Percentiles rank a stretch among this genome's conserved stretches.
These are phyloP conservation scores for Eucalyptus dawsonii DNA, from an alignment of 345 rosid genomes.

Conservation along the genomic window DNA sequence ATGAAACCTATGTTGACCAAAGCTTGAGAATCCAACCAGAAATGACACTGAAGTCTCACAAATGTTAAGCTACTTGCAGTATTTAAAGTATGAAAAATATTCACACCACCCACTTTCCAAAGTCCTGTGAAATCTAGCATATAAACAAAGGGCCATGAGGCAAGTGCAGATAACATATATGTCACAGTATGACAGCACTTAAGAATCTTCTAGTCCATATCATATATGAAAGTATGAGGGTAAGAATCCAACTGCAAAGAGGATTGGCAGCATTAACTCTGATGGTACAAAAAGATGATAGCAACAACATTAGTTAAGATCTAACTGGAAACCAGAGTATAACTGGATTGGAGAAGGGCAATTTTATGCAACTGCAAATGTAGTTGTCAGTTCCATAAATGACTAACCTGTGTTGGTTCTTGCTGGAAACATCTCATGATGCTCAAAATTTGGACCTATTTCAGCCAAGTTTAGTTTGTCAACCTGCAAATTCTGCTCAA, in stretches of 20 bases:
- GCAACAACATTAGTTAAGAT: background rate
- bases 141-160: background rate
- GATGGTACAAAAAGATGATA: background rate
- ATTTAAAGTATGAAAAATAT: background rate
- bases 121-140: background rate
- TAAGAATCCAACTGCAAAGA: background rate
- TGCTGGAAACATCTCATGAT: slow-evolving; percentile 82
- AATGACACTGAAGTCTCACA: background rate
- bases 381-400: background rate
- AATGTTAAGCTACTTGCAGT: background rate
- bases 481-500: slow-evolving; percentile 54
- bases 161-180: background rate
- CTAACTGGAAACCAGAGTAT: background rate
- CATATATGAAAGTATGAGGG: background rate
- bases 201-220: background rate
- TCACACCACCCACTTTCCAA: background rate
- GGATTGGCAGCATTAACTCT: background rate
- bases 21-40: background rate
- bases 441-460: slow-evolving; percentile 90
- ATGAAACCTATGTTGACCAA: background rate
- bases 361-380: background rate
- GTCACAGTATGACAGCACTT: background rate
- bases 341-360: background rate
- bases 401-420: slow-evolving; percentile 87
- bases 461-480: slow-evolving; percentile 70